These are phyloP conservation scores for Leishmania lainsoni DNA, from an alignment of 208 protist species.

Conservation along the genomic window DNA sequence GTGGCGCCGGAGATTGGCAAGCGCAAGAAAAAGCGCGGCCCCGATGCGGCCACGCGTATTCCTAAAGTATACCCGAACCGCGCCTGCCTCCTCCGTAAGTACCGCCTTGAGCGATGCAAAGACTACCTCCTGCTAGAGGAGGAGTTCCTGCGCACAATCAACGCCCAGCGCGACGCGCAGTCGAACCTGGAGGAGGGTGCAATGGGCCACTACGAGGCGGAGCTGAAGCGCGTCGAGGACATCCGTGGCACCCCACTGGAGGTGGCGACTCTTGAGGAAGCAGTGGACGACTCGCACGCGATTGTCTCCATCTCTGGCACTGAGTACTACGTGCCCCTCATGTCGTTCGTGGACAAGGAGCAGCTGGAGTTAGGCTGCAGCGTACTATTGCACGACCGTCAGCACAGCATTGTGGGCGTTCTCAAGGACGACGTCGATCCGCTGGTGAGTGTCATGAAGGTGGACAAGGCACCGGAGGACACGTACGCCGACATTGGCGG, in stretches of 20 bases:
- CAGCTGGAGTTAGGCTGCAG: constrained; percentile 97
- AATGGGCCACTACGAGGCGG: constrained; percentile 91
- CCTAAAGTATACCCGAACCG: constrained; percentile 95
- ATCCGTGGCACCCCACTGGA: constrained; percentile 98
- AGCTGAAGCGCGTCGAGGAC: constrained; percentile 97
- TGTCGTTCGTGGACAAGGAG: constrained; percentile 99
- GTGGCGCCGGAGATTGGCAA: constrained; percentile 94
- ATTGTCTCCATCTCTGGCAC: constrained; percentile 97
- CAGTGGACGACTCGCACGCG: constrained; percentile 99
- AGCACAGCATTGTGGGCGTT: constrained; percentile 97
- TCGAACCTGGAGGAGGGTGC: constrained; percentile 80
- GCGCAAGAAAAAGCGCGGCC: constrained; percentile 86
- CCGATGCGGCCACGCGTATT: constrained; percentile 74
- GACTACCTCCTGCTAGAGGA: constrained; percentile 99
- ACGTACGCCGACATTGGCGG: constrained; percentile 99
- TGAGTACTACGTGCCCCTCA: constrained; percentile 99
- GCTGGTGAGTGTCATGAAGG: constrained; percentile 99
- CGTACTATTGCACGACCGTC: constrained; percentile 98
- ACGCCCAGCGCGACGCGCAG: constrained; percentile 78
- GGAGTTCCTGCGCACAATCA: constrained; percentile 97
- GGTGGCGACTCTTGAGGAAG: constrained; percentile 99
- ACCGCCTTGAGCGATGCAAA: constrained; percentile 98
- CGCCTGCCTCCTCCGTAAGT: constrained; percentile 97
- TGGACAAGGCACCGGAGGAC: constrained; percentile 99
- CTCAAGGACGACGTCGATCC: constrained; percentile 98